A percentile compares a stretch with the other conserved stretches of the same genome.
These are phyloP conservation scores for Phalaenopsis equestris DNA, from an alignment of 106 monocot species.

Conservation along the genomic window DNA sequence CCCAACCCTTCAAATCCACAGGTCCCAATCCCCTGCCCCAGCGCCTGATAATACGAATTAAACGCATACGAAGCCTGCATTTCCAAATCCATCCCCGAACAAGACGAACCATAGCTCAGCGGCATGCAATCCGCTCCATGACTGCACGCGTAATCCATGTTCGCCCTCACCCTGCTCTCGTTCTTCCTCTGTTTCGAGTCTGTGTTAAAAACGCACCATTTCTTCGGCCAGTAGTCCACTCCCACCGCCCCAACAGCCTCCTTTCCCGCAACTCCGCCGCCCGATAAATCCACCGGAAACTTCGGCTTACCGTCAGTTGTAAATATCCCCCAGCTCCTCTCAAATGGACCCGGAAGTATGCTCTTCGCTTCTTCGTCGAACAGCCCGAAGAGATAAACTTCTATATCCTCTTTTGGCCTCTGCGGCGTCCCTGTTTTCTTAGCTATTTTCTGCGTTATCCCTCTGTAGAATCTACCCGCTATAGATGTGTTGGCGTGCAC, in stretches of 20 bases:
- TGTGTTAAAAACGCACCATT: conserved; percentile 29
- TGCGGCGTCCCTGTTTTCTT: conserved; percentile 28
- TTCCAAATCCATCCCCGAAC: conserved; percentile 23
- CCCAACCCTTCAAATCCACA: conserved; percentile 41
- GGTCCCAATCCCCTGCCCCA: conserved; percentile 29
- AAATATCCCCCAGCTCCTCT: conserved; percentile 44
- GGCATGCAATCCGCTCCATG: conserved; percentile 31
- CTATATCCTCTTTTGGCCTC: conserved; percentile 21
- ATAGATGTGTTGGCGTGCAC: conserved; percentile 15
- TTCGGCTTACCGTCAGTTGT: conserved; percentile 45
- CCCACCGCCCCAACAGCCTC: conserved; percentile 20
- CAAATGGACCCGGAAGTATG: conserved; percentile 29
- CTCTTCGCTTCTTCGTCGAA: conserved; percentile 48
- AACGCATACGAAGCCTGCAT: conserved; percentile 48
- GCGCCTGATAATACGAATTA: conserved; percentile 48
- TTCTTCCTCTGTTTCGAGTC: conserved; percentile 3
- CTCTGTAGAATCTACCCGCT: conserved; percentile 32
- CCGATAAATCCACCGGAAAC: conserved; percentile 30
- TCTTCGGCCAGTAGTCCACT: conserved; percentile 21
- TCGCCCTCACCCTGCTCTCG: conserved; percentile 9
- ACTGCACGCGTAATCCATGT: conserved; percentile 26
- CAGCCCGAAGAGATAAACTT: conserved; percentile 35
- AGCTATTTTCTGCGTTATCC: conserved; percentile 21
- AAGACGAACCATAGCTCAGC: conserved; percentile 21
- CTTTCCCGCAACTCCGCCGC: conserved; percentile 17